These are phyloP conservation scores for Arctium lappa DNA, from an alignment of 129 eudicot species.

Conservation along the genomic window DNA sequence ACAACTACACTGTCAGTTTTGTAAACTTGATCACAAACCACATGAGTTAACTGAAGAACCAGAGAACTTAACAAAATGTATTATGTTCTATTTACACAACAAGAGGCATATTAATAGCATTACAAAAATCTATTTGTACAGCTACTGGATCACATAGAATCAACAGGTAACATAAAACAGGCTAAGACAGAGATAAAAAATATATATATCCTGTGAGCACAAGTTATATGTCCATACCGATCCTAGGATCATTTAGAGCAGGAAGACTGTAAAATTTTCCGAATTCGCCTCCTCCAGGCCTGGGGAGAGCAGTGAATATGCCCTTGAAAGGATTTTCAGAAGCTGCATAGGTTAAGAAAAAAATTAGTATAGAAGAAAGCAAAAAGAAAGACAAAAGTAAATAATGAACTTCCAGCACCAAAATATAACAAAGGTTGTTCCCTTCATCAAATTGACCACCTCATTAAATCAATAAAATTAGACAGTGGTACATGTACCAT, in stretches of 20 bases:
- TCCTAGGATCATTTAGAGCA: conserved; percentile 92
- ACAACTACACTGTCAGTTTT: not conserved
- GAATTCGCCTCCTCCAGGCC: conserved; percentile 95
- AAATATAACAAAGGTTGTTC: not conserved
- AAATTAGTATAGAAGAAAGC: not conserved
- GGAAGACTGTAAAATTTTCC: conserved; percentile 98
- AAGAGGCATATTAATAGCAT: not conserved
- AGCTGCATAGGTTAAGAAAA: conserved; percentile 44
- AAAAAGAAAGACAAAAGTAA: not conserved
- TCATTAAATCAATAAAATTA: not conserved
- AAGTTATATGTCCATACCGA: conserved; percentile 48
- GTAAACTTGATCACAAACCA: not conserved
- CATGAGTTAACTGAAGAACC: not conserved
- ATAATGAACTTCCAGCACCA: conserved; percentile 7
- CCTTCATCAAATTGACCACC: conserved; percentile 4
- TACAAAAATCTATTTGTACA: not conserved
- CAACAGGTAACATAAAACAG: not conserved
- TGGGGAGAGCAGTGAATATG: conserved; percentile 83
- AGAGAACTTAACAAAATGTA: not conserved
- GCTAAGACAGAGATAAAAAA: not conserved
- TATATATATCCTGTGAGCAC: not conserved
- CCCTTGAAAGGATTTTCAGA: conserved; percentile 80
- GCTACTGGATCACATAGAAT: not conserved
- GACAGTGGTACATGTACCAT: not conserved
- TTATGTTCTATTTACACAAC: not conserved